Percentiles rank a stretch among this genome's conserved stretches.
Conservation (phyloP, 106 monocot genomes). For the Dendrobium huoshanense region DNA sequence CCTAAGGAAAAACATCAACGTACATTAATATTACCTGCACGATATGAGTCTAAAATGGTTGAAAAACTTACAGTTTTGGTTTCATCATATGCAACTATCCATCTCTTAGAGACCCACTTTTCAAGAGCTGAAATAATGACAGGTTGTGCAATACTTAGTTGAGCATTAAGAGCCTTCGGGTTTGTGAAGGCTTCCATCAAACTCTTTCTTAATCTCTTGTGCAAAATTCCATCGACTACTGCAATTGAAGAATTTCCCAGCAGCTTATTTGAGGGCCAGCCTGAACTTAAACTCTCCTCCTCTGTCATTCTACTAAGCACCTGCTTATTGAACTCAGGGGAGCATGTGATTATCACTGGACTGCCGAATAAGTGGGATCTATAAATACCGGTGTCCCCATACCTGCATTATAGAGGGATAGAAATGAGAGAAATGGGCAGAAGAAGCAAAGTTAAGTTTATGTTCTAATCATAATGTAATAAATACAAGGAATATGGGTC, state of each 20-base stretch:
- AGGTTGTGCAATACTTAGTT: slow-evolving; percentile 24
- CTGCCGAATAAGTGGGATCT: slow-evolving; percentile 27
- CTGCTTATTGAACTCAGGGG: slow-evolving; percentile 32
- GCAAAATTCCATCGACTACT: slow-evolving; percentile 14
- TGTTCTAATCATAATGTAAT: no score
- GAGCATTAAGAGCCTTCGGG: slow-evolving; percentile 21
- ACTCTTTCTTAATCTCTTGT: slow-evolving; percentile 26
- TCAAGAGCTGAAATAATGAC: slow-evolving; percentile 21
- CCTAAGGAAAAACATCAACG: not conserved
- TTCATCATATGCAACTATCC: slow-evolving; percentile 24
- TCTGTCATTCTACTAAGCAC: slow-evolving; percentile 17
- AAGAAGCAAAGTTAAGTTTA: not conserved
- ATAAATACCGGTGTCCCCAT: slow-evolving; percentile 32
- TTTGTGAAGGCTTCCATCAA: slow-evolving; percentile 22
- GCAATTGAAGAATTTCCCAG: slow-evolving; percentile 14
- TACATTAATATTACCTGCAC: not conserved
- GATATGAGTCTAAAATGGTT: not conserved
- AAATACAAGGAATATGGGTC: no score
- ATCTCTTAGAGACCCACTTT: slow-evolving; percentile 24
- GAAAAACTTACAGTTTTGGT: slow-evolving; percentile 22
- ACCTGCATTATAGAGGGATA: slow-evolving; percentile 11
- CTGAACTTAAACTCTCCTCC: slow-evolving; percentile 22
- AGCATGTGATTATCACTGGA: slow-evolving; percentile 28
- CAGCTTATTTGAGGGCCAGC: slow-evolving; percentile 27
- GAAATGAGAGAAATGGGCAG: not conserved